A percentile compares a stretch with the other conserved stretches of the same genome.
Conservation (phyloP, 257 asterid genomes). For the Plantago ovata region DNA sequence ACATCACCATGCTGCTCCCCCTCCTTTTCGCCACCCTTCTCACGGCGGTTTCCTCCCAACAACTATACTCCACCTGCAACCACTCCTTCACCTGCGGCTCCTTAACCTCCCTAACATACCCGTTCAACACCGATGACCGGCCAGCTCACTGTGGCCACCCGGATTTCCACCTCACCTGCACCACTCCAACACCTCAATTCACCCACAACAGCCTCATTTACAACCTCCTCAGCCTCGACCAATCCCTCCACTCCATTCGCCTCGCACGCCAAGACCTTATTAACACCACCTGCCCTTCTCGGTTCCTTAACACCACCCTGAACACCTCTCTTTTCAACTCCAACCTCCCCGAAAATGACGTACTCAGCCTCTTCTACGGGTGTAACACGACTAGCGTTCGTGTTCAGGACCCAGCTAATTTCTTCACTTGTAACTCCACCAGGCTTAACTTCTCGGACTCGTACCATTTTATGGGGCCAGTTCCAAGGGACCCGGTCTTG, state of each 20-base stretch:
- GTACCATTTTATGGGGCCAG: slow-evolving; percentile 40
- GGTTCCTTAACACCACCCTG: slow-evolving; percentile 39
- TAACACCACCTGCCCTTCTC: slow-evolving; percentile 40
- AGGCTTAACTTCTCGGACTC: slow-evolving; percentile 29
- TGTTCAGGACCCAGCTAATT: slow-evolving; percentile 26
- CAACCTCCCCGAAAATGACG: slow-evolving; percentile 21
- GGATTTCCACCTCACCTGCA: slow-evolving; percentile 46
- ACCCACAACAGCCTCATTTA: slow-evolving; percentile 35
- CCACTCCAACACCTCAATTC: slow-evolving; percentile 26
- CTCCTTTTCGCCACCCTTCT: slow-evolving; percentile 24
- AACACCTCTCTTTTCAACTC: slow-evolving; percentile 26
- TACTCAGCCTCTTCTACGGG: slow-evolving; percentile 41
- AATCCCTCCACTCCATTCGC: slow-evolving; percentile 23
- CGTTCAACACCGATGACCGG: slow-evolving; percentile 57
- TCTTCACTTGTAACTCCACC: slow-evolving; percentile 31
- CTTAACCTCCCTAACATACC: slow-evolving; percentile 39
- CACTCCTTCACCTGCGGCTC: slow-evolving; percentile 52
- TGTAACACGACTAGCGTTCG: slow-evolving; percentile 30
- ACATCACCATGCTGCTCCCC: not conserved
- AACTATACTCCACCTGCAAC: slow-evolving; percentile 33
- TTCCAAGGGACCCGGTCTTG: slow-evolving; percentile 43
- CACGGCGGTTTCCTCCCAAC: slow-evolving; percentile 23
- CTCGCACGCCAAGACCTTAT: slow-evolving; percentile 51
- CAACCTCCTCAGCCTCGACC: slow-evolving; percentile 42
- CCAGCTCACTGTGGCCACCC: slow-evolving; percentile 61